These are phyloP conservation scores for Holtermannia corniformis DNA, from an alignment of 768 basidiomycete species.

Conservation along the genomic window DNA sequence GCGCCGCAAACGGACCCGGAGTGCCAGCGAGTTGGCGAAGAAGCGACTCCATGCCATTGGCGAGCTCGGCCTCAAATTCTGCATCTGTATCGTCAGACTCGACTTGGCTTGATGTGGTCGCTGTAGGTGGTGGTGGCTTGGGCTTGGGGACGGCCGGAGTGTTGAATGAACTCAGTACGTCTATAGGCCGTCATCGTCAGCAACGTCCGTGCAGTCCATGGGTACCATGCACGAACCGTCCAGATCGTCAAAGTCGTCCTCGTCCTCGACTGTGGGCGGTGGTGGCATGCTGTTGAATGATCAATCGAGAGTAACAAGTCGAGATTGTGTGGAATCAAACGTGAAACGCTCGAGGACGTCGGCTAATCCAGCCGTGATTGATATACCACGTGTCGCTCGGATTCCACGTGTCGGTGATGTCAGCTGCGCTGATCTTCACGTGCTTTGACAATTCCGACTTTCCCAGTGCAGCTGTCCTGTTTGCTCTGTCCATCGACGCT, in stretches of 20 bases:
- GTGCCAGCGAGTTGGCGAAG: constrained; percentile 29
- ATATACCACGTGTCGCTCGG: no score
- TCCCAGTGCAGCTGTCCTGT: no score
- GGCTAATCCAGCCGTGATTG: no score
- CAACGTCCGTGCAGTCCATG: background rate
- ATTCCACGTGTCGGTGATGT: no score
- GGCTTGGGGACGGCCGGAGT: background rate
- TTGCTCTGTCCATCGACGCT: no score
- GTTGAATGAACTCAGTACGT: constrained; percentile 35
- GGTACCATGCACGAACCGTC: constrained; percentile 22
- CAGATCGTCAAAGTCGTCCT: constrained; percentile 35
- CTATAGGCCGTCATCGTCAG: constrained; percentile 8
- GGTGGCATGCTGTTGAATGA: no score
- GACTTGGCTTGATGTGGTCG: background rate
- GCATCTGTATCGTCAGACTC: constrained; percentile 19
- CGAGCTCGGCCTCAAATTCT: constrained; percentile 35
- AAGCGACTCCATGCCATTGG: constrained; percentile 37
- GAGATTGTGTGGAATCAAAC: no score
- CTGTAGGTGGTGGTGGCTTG: background rate
- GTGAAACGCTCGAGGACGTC: no score
- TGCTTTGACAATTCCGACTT: no score
- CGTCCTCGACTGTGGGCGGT: constrained; percentile 21
- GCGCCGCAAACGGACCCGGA: background rate
- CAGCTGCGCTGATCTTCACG: no score
- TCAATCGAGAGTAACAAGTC: no score